Base-by-base conservation (phyloP, 2,329 filamentous ascomycete species). In the Calonectria multiphialidica region DNA sequence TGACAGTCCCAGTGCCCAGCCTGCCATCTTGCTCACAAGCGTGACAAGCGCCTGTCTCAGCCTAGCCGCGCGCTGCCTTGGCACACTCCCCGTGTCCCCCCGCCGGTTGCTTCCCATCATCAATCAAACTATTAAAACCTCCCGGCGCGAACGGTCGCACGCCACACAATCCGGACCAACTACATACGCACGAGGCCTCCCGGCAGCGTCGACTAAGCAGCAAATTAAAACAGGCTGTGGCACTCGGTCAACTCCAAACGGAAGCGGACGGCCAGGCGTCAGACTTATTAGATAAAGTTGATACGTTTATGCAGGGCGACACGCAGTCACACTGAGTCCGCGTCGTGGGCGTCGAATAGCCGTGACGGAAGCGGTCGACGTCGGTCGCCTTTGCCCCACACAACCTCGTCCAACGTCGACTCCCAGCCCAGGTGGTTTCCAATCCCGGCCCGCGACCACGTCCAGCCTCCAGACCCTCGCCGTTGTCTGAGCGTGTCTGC, bases 381-480 rank as follows among this genome's bases (percentile, higher is more conserved):
- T 72, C 68, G 67, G 70, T 71, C 57, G 70, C 66, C 61, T 69
- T 47, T 62, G 77, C 74, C 75, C 77, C 77, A 79, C 77, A 74
- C 77, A 72, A 71, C 74, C 71, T 78, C 75, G 68, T 76, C 64
- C 71, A 76, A 72, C 72, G 63, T 75, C 72, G 55, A 66, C 70
- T 71, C 66, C 47, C 68, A 66, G 68, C 67, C 73, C 67, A 78
- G 72, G 75, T 76, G 71, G 75, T 76, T 78, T 72, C 72, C 73
- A 77, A 79, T 74, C 77, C 77, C 74, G 74, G 77, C 77, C 77
- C 77, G 74, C 76, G 76, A 79, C 74, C 68, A 74, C 77, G 70
- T 71, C 72, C 70, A 79, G 78, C 73, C 70, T 73, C 74, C 76
- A 76, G 70, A 71, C 75, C 64, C 72, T 70, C 63, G 61, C 68